phyloP scores from a whole-genome alignment of 495 filamentous ascomycete genomes.

The Rhypophila decipiens region DNA sequence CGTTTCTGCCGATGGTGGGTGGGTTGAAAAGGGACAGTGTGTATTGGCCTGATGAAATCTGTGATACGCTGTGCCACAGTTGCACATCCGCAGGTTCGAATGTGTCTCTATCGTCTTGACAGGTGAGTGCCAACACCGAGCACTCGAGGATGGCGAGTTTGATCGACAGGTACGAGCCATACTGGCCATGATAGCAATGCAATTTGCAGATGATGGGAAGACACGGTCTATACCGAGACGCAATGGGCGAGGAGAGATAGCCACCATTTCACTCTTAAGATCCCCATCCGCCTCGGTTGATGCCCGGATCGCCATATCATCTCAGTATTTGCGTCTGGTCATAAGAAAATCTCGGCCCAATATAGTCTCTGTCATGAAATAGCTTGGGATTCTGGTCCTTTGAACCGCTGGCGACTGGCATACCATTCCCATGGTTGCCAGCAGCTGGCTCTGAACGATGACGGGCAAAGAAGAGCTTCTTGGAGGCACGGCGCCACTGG shows the following conservation, averaged over 20 bases:
- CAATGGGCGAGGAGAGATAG: not conserved
- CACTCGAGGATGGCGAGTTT: not conserved
- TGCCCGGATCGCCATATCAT: not conserved
- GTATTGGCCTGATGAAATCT: not conserved
- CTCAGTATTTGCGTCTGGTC: not conserved
- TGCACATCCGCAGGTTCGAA: not conserved
- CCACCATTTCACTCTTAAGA: too few relatives aligned
- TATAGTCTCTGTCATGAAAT: not conserved
- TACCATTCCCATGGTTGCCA: not conserved
- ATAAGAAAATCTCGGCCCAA: not conserved
- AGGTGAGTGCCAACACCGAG: not conserved
- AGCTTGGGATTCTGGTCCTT: not conserved
- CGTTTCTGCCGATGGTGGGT: not conserved
- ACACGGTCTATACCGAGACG: not conserved
- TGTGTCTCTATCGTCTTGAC: not conserved
- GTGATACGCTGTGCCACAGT: not conserved
- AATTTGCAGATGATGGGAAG: not conserved
- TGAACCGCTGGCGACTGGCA: not conserved
- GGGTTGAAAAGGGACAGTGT: not conserved
- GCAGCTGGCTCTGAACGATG: conserved; percentile 5
- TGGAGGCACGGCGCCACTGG: conserved; percentile 25
- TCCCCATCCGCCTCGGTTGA: not conserved
- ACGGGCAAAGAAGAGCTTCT: conserved; percentile 12
- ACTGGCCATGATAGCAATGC: not conserved
- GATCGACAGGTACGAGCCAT: not conserved